Evolutionary conservation across 768 basidiomycete species (phyloP).

Genomic region (Amanita jacksonii): DNA sequence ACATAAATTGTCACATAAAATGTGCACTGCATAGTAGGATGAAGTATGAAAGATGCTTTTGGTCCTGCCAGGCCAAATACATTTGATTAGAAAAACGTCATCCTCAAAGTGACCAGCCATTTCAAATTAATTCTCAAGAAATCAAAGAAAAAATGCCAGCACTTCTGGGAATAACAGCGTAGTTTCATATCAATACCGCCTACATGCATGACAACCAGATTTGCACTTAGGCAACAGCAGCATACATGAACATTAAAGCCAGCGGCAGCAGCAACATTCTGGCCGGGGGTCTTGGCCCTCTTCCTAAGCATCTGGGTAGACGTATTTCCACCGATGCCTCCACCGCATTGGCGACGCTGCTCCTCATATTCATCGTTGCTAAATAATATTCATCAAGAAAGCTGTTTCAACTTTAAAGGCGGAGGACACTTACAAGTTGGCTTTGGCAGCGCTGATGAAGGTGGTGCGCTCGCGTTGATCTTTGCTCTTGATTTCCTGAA

Average conservation of each 20-base stretch:
- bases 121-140: no score
- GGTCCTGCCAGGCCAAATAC: background rate
- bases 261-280: conserved; percentile 48
- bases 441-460: conserved; percentile 88
- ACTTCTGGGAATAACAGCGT: no score
- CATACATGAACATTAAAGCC: conserved; percentile 38
- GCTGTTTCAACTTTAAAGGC: background rate
- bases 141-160: no score
- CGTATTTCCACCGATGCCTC: conserved; percentile 92
- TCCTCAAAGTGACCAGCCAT: no score
- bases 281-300: conserved; percentile 87
- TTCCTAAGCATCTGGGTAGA: conserved; percentile 89
- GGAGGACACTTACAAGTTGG: conserved; percentile 71
- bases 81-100: background rate
- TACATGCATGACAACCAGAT: no score
- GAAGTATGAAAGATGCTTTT: background rate
- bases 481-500: conserved; percentile 93
- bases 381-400: conserved; percentile 2
- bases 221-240: no score
- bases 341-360: conserved; percentile 87
- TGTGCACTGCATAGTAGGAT: no score
- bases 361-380: conserved; percentile 93
- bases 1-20: no score
- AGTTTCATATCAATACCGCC: no score
- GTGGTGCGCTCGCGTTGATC: conserved; percentile 91